Evolutionary conservation across 768 basidiomycete species (phyloP).

Genomic region (Omphalotus guepiniiformis): DNA sequence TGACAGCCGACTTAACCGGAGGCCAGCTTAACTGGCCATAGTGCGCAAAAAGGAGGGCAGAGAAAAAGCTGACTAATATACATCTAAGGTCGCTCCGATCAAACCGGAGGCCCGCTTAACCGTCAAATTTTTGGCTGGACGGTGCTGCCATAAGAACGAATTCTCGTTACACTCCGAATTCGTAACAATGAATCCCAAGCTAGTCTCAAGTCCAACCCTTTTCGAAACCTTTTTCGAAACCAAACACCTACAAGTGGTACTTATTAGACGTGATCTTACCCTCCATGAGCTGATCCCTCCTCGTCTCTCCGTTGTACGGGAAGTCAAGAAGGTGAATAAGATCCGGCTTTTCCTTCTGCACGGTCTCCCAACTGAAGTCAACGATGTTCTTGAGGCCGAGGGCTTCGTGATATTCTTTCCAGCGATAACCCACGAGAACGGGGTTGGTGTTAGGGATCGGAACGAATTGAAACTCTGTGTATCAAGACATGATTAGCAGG

Average conservation of each 20-base stretch:
- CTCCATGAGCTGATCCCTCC: conserved; percentile 34
- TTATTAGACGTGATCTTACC: conserved; percentile 46
- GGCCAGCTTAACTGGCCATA: too few relatives aligned
- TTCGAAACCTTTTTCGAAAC: too few relatives aligned
- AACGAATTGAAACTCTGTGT: conserved; percentile 41
- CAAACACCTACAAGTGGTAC: conserved; percentile 44
- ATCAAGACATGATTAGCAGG: background rate
- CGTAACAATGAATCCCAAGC: too few relatives aligned
- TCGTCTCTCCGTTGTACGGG: conserved; percentile 54
- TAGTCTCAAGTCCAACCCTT: too few relatives aligned
- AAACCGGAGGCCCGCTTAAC: too few relatives aligned
- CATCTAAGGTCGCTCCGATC: too few relatives aligned
- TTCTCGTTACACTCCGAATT: too few relatives aligned
- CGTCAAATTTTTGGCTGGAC: too few relatives aligned
- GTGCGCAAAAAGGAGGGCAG: too few relatives aligned
- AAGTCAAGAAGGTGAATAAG: conserved; percentile 50
- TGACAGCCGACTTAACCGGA: too few relatives aligned
- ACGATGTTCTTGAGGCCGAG: conserved; percentile 43
- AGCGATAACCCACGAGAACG: conserved; percentile 43
- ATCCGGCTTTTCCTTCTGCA: conserved; percentile 47
- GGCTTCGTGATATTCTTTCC: conserved; percentile 50
- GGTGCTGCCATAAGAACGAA: too few relatives aligned
- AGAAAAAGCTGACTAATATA: too few relatives aligned
- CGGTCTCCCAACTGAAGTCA: conserved; percentile 47
- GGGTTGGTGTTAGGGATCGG: conserved; percentile 50